Base-by-base conservation (phyloP, 768 basidiomycete genomes). In the Trametes meyenii region DNA sequence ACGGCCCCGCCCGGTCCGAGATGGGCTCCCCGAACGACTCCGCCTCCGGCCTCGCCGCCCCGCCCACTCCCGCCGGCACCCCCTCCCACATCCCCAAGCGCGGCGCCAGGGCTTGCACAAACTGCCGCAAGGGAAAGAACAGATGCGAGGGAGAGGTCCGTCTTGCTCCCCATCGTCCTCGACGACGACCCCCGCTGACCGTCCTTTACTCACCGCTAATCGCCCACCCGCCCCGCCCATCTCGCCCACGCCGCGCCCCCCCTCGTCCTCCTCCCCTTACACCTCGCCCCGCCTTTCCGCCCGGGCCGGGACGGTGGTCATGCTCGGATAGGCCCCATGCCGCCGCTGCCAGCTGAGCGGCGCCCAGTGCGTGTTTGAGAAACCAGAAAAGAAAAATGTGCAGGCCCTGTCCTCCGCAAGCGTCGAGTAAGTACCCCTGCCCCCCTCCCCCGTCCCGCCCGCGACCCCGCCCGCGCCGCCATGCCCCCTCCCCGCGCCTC, bases 61-160 rank as follows among this genome's bases (percentile, higher is more conserved):
- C 64, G 61, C 60, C 62, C 55, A 57, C 63, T 23, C 58, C 67
- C 19, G 48, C 40, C 52, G 58, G 74, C 56, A 33, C 79, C n/a
- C 89, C 92, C 74, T 71, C 79, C n/a, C 89, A 93, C 74, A 89
- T 92, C 66, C 90, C 92, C 45, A 94, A 94, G 82, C 83, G 92
- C 69, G 92, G 92, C n/a, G 90, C 91, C 57, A 81, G 91, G 65
- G 92, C 92, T 56, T 94, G 92, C 73, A 93, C 92, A 16, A 85
- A 88, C 65, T 94, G 92, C 76, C 86, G 92, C 73, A 92, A 92
- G 69, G 92, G 92, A 60, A 95, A 94, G 81, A 95, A 95, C 79
- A 81, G 92, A 73, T 95, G 93, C 72, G 93, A 95, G 78, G 92
- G 92, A 76, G 92, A 93, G 84, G 92, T 92, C 13, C 36, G 5